Base-by-base conservation (phyloP, 2,329 filamentous ascomycete species). In the Paracoccidioides brasiliensis region DNA sequence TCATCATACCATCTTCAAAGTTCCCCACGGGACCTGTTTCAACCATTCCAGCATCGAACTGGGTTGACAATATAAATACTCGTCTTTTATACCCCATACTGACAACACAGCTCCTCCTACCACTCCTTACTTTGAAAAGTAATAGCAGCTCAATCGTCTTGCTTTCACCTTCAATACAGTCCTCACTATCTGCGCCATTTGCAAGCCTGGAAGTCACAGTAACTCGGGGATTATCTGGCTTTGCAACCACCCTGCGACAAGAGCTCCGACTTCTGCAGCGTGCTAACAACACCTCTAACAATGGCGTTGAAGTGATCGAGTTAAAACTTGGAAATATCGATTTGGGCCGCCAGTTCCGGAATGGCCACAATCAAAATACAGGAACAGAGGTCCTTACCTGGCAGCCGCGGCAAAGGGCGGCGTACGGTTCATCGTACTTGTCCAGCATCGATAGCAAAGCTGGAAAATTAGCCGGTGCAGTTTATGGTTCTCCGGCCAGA, bases 301-400 rank as follows among this genome's bases (percentile, higher is more conserved):
- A 60, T 15, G 70, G 70, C 55, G 67, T 96, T 54, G 81, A 85
- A 42, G 86, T 96, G 22, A 86, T 86, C 1, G 89, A 96, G 67
- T 79, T 98, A 68, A 89, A 91, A 70, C 82, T 97, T 1, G 93
- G 93, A 57, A 90, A 88, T 28, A 89, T 98, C 67, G 91, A 97
- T 70, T 83, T 91, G 63, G 82, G 83, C 5, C 78, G 83, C 84
- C 70, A 78, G 15, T 70, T 69, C 70, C 67, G 74, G 65, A 61
- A 67, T 62, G 58, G 66, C 63, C 63, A 74, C 64, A 66, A 66
- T 78, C 33, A 70, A 62, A 61, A 68, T 33, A 67, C 74, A 12
- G 71, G 69, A 56, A 74, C 69, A 46, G 80, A 84, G 58, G 76
- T 81, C 2, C 73, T 84, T 2, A 74, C 79, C 52, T 89, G 86